Base-by-base conservation (phyloP, 2,329 filamentous ascomycete species). In the Aspergillus hortae region DNA sequence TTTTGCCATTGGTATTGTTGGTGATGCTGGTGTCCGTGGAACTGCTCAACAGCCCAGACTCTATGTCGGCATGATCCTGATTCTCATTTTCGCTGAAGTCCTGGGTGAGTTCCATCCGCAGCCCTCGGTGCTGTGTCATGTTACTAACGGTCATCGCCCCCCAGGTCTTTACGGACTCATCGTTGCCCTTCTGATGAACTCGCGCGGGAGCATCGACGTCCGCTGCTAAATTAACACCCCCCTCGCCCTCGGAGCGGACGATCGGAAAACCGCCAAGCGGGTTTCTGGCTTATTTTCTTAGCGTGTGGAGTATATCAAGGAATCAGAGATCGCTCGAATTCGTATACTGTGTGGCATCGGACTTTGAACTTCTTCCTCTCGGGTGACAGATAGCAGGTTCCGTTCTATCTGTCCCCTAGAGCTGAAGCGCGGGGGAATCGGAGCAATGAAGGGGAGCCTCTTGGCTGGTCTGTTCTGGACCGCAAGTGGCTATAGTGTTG, bases 31-130 rank as follows among this genome's bases (percentile, higher is more conserved):
- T 73, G 77, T 79, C 49, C 74, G 77, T 56, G 77, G 76, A 64
- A 77, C 75, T 55, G 76, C 76, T 47, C 77, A 79, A 64, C 77
- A 79, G 67, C 76, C 75, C 46, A 69, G 77, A 60, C 83, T 95
- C 63, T 96, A 95, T 77, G 91, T 96, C 71, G 92, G 92, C 77
- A 96, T 96, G 91, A 95, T 96, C 77, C 77, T 96, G 73, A 96
- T 96, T 80, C 90, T 96, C 78, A 96, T 96, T 92, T 96, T 96
- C 83, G 92, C 92, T 64, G 92, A 96, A 92, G 92, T 96, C 64
- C 79, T 96, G 87, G 92, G 91, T 94, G 81, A 58, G 87, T 80
- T n/a, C 35, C 33, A 40, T 48, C 21, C 12, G 25, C 17, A 23
- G 19, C 36, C 17, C 14, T 32, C 32, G 6, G n/a, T 14, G 25